Base-by-base conservation (phyloP, 208 protist species). In the Porcisia deanei region DNA sequence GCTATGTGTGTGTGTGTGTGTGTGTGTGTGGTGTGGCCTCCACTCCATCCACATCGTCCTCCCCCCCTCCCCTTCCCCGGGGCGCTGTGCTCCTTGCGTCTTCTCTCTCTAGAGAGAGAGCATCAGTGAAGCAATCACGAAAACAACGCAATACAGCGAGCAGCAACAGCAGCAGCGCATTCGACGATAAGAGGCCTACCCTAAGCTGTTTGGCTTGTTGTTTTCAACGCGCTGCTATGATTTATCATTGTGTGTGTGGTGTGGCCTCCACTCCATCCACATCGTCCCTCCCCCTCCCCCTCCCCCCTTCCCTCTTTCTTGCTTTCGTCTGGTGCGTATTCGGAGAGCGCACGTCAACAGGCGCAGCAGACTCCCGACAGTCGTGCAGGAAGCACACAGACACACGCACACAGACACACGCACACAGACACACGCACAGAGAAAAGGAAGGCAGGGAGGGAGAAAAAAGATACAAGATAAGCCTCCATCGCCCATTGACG, bases 341-440 rank as follows among this genome's bases (percentile, higher is more conserved):
- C 47, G 47, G 47, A 5, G 0, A 52, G 10, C 47, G 47, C 8
- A 52, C 47, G 10, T 52, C 47, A 52, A 52, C 47, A 52, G 47
- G 47, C 34, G 45, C 2, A 25, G 14, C 61, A 39, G 20, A 5
- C 14, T n/a, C 57, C 57, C 20, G 14, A 12, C 47, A 52, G 5
- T 20, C 58, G 6, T 14, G 58, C 10, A 34, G 10, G 25, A 41
- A 2, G 3, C 61, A 67, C 8, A n/a, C 61, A 37, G 5, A 67
- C 61, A 66, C 61, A 67, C 61, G 70, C 45, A 75, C 65, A 22
- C 34, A 63, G 2, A 37, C 25, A 39, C 25, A 64, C 16, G n/a
- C 57, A 60, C 57, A 30, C 20, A 22, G 54, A 1, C 54, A 25
- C 54, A 67, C 61, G 70, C 45, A 75, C 65, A 22, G 22, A 63